These are phyloP conservation scores for Plasmodium gaboni DNA, from an alignment of 169 alveolate genomes.

Conservation along the genomic window DNA sequence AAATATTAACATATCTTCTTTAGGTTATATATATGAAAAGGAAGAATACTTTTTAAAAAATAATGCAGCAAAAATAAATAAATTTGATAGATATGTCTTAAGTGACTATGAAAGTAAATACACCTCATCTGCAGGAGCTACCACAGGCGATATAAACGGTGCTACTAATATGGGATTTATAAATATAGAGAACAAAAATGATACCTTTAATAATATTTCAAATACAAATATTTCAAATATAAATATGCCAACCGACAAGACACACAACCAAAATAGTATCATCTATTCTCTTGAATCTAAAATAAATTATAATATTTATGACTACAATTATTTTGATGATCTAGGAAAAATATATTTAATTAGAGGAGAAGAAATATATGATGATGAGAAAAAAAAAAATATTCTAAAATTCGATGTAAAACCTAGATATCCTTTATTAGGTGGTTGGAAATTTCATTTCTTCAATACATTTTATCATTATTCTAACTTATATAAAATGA, in stretches of 20 bases:
- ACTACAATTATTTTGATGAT: conserved; percentile 66
- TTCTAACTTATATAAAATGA: conserved; percentile 41
- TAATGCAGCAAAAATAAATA: conserved; percentile 43
- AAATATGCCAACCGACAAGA: too few species aligned
- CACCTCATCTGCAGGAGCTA: conserved; percentile 11
- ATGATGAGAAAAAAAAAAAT: conserved; percentile 21
- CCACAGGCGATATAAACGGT: background rate
- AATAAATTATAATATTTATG: conserved; percentile 42
- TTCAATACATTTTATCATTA: conserved; percentile 48
- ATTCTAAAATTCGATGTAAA: conserved; percentile 42
- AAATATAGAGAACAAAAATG: too few species aligned
- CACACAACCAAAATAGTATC: background rate
- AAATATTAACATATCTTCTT: conserved; percentile 40
- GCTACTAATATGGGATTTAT: too few species aligned
- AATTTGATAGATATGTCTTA: conserved; percentile 58
- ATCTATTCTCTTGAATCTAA: conserved; percentile 47
- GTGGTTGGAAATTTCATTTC: conserved; percentile 79
- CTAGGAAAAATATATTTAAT: conserved; percentile 62
- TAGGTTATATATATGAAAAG: conserved; percentile 65
- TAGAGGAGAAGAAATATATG: conserved; percentile 46
- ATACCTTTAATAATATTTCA: too few species aligned
- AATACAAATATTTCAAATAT: too few species aligned
- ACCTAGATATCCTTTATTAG: conserved; percentile 82
- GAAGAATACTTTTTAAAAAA: conserved; percentile 65
- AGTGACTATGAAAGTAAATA: conserved; percentile 46